Evolutionary conservation across 208 protist species (phyloP).

Genomic region (Trypanosoma boissoni): DNA sequence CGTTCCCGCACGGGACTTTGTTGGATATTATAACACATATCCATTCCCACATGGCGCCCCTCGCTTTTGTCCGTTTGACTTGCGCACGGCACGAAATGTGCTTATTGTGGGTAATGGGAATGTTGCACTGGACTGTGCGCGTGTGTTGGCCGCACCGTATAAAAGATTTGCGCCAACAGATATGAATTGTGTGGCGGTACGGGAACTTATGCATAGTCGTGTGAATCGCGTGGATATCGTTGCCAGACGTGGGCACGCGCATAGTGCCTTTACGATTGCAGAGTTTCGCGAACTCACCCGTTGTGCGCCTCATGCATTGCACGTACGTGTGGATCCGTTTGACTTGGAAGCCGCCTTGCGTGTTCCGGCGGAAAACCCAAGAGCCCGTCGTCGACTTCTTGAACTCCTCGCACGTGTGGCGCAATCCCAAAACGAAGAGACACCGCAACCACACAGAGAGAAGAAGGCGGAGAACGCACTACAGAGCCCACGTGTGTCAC

Average conservation of each 20-base stretch:
- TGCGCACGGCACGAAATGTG: conserved; percentile 39
- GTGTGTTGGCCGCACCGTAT: conserved; percentile 76
- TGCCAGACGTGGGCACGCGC: conserved; percentile 82
- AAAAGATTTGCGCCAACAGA: conserved; percentile 88
- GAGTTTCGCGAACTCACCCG: conserved; percentile 95
- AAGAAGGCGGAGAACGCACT: conserved; percentile 4
- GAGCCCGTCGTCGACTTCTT: conserved; percentile 79
- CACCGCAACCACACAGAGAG: background rate
- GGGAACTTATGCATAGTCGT: conserved; percentile 66
- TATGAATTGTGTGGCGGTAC: conserved; percentile 84
- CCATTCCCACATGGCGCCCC: conserved; percentile 83
- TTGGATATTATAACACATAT: conserved; percentile 96
- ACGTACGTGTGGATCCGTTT: conserved; percentile 68
- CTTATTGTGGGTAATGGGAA: conserved; percentile 94
- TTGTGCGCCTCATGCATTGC: conserved; percentile 58
- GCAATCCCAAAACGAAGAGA: too few relatives aligned
- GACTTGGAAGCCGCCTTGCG: conserved; percentile 37
- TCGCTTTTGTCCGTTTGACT: conserved; percentile 69
- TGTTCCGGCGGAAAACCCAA: conserved; percentile 29
- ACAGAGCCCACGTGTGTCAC: background rate
- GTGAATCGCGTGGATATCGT: conserved; percentile 81
- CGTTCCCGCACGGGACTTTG: conserved; percentile 86
- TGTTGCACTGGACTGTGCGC: conserved; percentile 94
- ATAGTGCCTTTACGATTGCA: conserved; percentile 94
- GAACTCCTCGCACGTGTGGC: conserved; percentile 63